Conservation (phyloP, 2,329 filamentous ascomycete species). For the Xylaria sp. region DNA sequence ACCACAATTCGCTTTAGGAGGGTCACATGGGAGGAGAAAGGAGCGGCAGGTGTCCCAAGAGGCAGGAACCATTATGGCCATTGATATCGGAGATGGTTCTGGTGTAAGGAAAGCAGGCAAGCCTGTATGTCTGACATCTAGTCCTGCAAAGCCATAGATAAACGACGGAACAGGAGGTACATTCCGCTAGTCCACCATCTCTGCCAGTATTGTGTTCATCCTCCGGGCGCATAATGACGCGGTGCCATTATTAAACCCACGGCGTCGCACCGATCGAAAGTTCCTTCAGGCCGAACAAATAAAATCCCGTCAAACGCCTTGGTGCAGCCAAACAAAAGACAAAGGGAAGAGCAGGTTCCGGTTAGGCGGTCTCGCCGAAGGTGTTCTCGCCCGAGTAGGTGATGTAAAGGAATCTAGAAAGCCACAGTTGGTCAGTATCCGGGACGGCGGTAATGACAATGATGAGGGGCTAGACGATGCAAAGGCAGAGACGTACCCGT, state of each 20-base stretch:
- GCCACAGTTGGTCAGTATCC: constrained; percentile 11
- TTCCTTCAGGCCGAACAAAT: constrained; percentile 28
- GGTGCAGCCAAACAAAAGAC: constrained; percentile 17
- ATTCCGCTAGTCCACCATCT: constrained; percentile 10
- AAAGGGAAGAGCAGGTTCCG: constrained; percentile 19
- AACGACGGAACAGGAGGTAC: constrained; percentile 9
- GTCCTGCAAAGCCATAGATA: constrained; percentile 5
- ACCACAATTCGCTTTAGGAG: not conserved
- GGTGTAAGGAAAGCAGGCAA: constrained; percentile 1
- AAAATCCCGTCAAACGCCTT: constrained; percentile 30
- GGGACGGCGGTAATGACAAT: constrained; percentile 4
- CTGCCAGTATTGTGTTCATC: constrained; percentile 13
- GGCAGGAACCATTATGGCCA: not conserved
- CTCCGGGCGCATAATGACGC: constrained; percentile 18
- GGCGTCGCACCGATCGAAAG: constrained; percentile 32
- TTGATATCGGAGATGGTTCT: not conserved
- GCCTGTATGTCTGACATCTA: constrained; percentile 17
- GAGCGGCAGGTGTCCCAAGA: not conserved
- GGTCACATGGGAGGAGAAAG: not conserved
- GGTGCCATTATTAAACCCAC: constrained; percentile 22
- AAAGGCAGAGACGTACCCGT: constrained; percentile 55
- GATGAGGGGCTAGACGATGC: not conserved
- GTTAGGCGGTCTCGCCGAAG: constrained; percentile 66
- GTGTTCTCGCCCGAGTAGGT: constrained; percentile 99
- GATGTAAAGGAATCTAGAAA: constrained; percentile 87